Base-by-base conservation (phyloP, 441 rosid species). In the Euphorbia corollata region DNA sequence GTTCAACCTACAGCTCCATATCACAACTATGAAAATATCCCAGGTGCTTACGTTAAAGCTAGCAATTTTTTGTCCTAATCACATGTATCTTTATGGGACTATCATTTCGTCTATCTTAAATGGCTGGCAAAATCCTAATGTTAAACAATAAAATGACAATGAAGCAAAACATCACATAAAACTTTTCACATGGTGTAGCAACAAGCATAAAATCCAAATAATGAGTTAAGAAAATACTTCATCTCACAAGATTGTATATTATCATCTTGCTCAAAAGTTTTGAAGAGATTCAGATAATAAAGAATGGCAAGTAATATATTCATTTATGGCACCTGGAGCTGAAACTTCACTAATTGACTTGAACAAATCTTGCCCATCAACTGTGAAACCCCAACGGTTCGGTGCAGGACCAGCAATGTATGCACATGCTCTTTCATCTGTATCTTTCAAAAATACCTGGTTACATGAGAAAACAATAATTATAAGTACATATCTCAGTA, bases 351-450 rank as follows among this genome's bases (percentile, higher is more conserved):
- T 76, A 54, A 82, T 72, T 22, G 95, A 86, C 81, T 85, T 74
- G 60, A 90, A 87, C n/a, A 95, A 86, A 73, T 95, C 97, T 78
- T 77, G 73, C 22, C 96, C 96, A 61, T 92, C 96, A 68, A 82
- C 91, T 23, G 95, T 85, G 70, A 88, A 81, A 67, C 99, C 98
- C 99, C 99, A 95, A 24, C 98, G 96, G 64, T 90, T 95, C 50
- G 99, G 98, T 19, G 98, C 99, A 70, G 99, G 98, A 72, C 99
- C 99, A 6, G 98, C 97, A 76, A 95, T 88, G 79, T 95, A 95
- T 53, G 98, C 99, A 74, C 99, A 92, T 50, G 99, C 99, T 83
- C 99, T 89, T 79, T 95, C 99, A 75, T 95, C 99, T 1, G 98
- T 95, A 74, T 95, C 99, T 81, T 92, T 90, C 86, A 95, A 79